phyloP scores from a whole-genome alignment of 805 yeast species.

The Ogataea paradorogensis region DNA sequence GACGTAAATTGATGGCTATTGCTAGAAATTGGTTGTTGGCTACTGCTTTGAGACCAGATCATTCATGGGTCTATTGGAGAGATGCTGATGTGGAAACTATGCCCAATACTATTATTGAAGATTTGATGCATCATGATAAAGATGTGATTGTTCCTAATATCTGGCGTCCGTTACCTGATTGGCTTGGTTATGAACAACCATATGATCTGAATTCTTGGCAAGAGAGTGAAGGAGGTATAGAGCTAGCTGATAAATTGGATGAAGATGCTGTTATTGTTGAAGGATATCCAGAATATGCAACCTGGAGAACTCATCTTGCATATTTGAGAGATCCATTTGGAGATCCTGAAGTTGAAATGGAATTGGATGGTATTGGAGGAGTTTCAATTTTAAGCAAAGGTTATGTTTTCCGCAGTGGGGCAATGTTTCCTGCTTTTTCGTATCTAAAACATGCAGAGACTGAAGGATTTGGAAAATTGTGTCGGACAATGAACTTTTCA shows the following conservation, averaged over 20 bases:
- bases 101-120: slow-evolving; percentile 80
- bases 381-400: slow-evolving; percentile 89
- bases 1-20: slow-evolving; percentile 89
- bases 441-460: slow-evolving; percentile 95
- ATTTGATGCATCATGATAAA: slow-evolving; percentile 80
- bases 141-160: slow-evolving; percentile 92
- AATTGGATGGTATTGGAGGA: slow-evolving; percentile 94
- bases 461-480: slow-evolving; percentile 88
- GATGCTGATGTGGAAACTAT: slow-evolving; percentile 90
- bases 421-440: slow-evolving; percentile 93
- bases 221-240: slow-evolving; percentile 73
- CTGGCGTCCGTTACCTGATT: slow-evolving; percentile 83
- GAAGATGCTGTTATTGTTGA: slow-evolving; percentile 96
- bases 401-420: slow-evolving; percentile 77
- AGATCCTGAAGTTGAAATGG: slow-evolving; percentile 88
- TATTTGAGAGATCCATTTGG: slow-evolving; percentile 91
- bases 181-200: slow-evolving; percentile 78
- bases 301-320: slow-evolving; percentile 96
- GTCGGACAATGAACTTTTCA: slow-evolving; percentile 78
- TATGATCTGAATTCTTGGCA: slow-evolving; percentile 82
- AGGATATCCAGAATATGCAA: slow-evolving; percentile 93
- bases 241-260: slow-evolving; percentile 67
- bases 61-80: slow-evolving; percentile 94
- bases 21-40: slow-evolving; percentile 91
- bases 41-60: slow-evolving; percentile 82